A percentile compares a stretch with the other conserved stretches of the same genome.
Evolutionary conservation across 2,329 filamentous ascomycete species (phyloP).

Genomic region (Calonectria hongkongensis): DNA sequence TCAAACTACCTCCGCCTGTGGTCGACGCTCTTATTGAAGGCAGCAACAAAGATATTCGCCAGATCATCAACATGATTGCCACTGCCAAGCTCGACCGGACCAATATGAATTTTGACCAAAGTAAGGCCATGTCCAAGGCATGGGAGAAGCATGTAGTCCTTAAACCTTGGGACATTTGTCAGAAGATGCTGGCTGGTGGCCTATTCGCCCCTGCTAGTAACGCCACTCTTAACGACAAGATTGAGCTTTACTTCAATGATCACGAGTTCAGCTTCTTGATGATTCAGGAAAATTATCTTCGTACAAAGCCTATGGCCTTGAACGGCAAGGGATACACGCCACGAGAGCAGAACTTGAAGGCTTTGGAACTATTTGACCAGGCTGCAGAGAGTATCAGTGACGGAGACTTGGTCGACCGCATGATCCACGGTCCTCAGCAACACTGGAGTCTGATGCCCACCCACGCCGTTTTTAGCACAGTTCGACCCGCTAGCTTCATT

Average conservation of each 20-base stretch:
- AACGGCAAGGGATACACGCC: constrained; percentile 73
- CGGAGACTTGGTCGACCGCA: constrained; percentile 94
- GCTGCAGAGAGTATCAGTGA: constrained; percentile 98
- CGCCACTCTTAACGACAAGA: constrained; percentile 95
- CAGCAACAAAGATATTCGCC: constrained; percentile 95
- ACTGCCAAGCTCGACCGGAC: constrained; percentile 92
- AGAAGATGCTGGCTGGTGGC: constrained; percentile 91
- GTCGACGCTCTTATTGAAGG: constrained; percentile 97
- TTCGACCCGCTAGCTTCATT: constrained; percentile 90
- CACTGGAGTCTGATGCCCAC: constrained; percentile 99
- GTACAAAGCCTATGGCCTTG: constrained; percentile 82
- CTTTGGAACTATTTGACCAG: constrained; percentile 89
- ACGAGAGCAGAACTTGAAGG: constrained; percentile 84
- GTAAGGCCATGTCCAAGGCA: constrained; percentile 95
- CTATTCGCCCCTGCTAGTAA: constrained; percentile 91
- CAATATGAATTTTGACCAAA: constrained; percentile 87
- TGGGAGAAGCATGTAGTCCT: constrained; percentile 99
- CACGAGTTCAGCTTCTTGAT: constrained; percentile 98
- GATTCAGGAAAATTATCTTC: constrained; percentile 98
- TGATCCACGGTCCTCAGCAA: constrained; percentile 99
- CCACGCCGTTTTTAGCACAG: constrained; percentile 96
- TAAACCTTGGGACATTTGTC: constrained; percentile 98
- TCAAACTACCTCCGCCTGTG: constrained; percentile 88
- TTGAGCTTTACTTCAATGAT: constrained; percentile 99
- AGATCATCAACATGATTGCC: constrained; percentile 99